Conservation (phyloP, 2,329 filamentous ascomycete species). For the Trichophyton mentagrophytes region DNA sequence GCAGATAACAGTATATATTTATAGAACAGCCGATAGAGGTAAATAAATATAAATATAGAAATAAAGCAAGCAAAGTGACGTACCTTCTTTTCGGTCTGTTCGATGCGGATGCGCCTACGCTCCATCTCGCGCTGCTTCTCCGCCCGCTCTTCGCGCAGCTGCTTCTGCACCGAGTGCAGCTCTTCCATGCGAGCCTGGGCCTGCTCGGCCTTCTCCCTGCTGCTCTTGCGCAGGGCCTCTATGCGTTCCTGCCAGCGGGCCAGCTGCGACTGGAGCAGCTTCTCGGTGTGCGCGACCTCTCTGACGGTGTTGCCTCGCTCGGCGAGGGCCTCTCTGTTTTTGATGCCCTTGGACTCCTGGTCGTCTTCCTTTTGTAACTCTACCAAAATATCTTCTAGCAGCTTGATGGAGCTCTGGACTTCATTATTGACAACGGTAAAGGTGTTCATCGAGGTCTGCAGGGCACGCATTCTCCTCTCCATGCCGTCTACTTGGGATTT, state of each 20-base stretch:
- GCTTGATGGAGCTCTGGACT: slow-evolving; percentile 73
- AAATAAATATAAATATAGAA: neutral
- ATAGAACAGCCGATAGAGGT: neutral
- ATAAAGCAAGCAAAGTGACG: slow-evolving; percentile 15
- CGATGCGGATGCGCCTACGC: slow-evolving; percentile 78
- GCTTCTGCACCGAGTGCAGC: slow-evolving; percentile 63
- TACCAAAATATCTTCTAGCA: slow-evolving; percentile 74
- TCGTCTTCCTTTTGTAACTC: slow-evolving; percentile 88
- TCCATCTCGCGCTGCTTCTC: slow-evolving; percentile 90
- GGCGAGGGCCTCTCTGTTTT: slow-evolving; percentile 73
- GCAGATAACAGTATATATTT: too few species aligned
- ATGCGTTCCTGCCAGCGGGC: slow-evolving; percentile 77
- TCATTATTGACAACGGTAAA: slow-evolving; percentile 75
- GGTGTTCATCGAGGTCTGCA: slow-evolving; percentile 85
- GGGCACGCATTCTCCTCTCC: slow-evolving; percentile 71
- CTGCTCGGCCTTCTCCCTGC: slow-evolving; percentile 64
- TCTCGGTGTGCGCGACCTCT: slow-evolving; percentile 81
- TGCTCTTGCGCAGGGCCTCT: slow-evolving; percentile 67
- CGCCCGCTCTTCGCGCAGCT: slow-evolving; percentile 68
- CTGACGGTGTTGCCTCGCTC: slow-evolving; percentile 80
- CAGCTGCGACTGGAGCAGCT: slow-evolving; percentile 69
- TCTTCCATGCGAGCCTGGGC: slow-evolving; percentile 87
- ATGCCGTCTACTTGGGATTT: slow-evolving; percentile 76
- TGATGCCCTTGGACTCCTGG: slow-evolving; percentile 63
- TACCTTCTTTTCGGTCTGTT: slow-evolving; percentile 98